Evolutionary conservation across 805 yeast genomes (phyloP), one percentile per base, ranked within the genome.

Genomic region (Saturnispora zaruensis): DNA sequence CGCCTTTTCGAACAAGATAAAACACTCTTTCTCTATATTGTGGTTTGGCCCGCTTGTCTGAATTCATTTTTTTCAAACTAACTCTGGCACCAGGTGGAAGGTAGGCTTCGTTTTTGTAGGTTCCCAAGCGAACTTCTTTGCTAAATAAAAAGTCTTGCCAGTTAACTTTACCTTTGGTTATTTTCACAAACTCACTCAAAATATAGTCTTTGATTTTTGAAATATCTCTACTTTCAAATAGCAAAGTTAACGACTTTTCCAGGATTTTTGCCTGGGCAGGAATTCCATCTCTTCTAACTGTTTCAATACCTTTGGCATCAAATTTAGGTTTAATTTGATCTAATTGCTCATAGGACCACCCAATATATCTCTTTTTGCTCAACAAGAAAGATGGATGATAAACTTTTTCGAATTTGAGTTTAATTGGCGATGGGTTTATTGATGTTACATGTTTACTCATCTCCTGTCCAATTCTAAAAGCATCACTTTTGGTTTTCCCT

Each of bases 291-390:
- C 99, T 70, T 55, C 99, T 68, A 0, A 93, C 87, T 0, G 98
- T 93, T 61, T 93, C 99, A 11, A 88, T 89, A 1, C 99, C 99
- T 57, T 93, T 93, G 0, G 99, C 97, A 69, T 93, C 98, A 64
- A 93, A 89, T 32, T 66, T 73, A 0, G 96, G 87, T 6, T 53
- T 67, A 3, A 48, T 55, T 56, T 84, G 89, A 14, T 65, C 66
- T 26, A 72, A 75, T 16, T 63, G 58, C 55, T 86, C 96, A 65
- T 76, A 91, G 40, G 84, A 74, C 61, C 82, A 81, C 0, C 99
- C 99, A 18, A 89, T 96, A 60, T 93, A 93, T 41, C 99, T 65
- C 62, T 93, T 93, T 63, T 93, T 93, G 34, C 90, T 84, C 32
- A 89, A 67, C 37, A 93, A 64, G 7, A 93, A 76, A 54, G 88